These are phyloP conservation scores for Neurospora sp. DNA, from an alignment of 495 filamentous ascomycete genomes.

Conservation along the genomic window DNA sequence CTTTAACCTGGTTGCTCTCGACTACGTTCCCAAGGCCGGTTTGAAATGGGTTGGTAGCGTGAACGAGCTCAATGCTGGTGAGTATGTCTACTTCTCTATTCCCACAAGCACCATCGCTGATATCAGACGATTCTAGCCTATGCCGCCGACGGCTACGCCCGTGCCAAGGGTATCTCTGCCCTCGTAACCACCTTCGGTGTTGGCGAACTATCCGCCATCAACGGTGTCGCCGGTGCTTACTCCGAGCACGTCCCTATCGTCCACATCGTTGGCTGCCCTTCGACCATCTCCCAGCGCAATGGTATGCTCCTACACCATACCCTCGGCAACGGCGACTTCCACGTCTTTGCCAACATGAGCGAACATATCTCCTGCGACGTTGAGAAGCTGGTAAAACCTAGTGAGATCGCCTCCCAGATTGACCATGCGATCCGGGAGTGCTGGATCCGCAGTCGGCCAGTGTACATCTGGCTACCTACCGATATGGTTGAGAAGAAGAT, in stretches of 20 bases:
- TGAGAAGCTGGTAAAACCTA: conserved; percentile 57
- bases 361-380: conserved; percentile 58
- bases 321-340: conserved; percentile 82
- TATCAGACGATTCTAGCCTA: conserved; percentile 39
- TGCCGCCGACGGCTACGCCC: conserved; percentile 71
- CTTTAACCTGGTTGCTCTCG: conserved; percentile 61
- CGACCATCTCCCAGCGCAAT: conserved; percentile 46
- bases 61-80: conserved; percentile 75
- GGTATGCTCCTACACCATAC: conserved; percentile 83
- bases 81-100: conserved; percentile 1
- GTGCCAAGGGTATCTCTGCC: conserved; percentile 62
- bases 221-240: conserved; percentile 62
- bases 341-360: conserved; percentile 76
- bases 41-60: conserved; percentile 70
- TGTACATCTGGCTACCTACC: conserved; percentile 80
- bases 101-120: background rate
- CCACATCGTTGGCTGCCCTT: conserved; percentile 71
- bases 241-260: conserved; percentile 69
- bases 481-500: conserved; percentile 77
- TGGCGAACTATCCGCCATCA: conserved; percentile 67
- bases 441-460: conserved; percentile 60
- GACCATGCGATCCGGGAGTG: conserved; percentile 76
- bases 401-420: conserved; percentile 62
- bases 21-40: conserved; percentile 52
- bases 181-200: conserved; percentile 74